Evolutionary conservation across 495 filamentous ascomycete species (phyloP).

Genomic region (Aspergillus asperescens): DNA sequence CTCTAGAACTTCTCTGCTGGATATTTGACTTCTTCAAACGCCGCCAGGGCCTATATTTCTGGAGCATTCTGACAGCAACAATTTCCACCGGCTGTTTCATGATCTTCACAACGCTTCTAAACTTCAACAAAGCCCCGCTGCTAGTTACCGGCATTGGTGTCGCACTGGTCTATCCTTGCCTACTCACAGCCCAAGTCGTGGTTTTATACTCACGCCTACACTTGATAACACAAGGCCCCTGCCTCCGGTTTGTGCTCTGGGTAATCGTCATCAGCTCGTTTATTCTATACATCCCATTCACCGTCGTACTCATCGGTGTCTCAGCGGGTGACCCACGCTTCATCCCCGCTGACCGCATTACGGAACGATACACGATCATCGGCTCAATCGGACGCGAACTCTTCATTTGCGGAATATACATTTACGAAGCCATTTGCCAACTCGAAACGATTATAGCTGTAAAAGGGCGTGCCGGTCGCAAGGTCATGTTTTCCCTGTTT

Average conservation of each 20-base stretch:
- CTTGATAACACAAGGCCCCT: slow-evolving; percentile 24
- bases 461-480: slow-evolving; percentile 22
- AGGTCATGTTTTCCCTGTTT: slow-evolving; percentile 42
- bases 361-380: slow-evolving; percentile 39
- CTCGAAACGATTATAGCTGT: slow-evolving; percentile 31
- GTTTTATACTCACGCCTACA: slow-evolving; percentile 41
- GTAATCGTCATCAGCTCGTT: slow-evolving; percentile 32
- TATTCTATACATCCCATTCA: slow-evolving; percentile 29
- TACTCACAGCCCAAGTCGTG: slow-evolving; percentile 34
- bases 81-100: slow-evolving; percentile 25
- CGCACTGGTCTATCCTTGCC: slow-evolving; percentile 27
- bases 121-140: slow-evolving; percentile 23
- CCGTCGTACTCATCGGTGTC: slow-evolving; percentile 25
- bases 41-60: slow-evolving; percentile 41
- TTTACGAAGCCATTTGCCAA: slow-evolving; percentile 35
- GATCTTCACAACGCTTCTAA: slow-evolving; percentile 27
- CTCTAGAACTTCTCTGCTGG: slow-evolving; percentile 33
- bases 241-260: slow-evolving; percentile 23
- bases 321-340: slow-evolving; percentile 19
- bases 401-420: slow-evolving; percentile 46
- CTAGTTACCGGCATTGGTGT: slow-evolving; percentile 25
- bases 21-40: slow-evolving; percentile 40
- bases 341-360: slow-evolving; percentile 32
- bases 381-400: slow-evolving; percentile 43
- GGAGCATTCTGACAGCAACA: slow-evolving; percentile 33